Percentiles rank a stretch among this genome's conserved stretches.
phyloP scores from a whole-genome alignment of 129 eudicot genomes.

The Arctium lappa region DNA sequence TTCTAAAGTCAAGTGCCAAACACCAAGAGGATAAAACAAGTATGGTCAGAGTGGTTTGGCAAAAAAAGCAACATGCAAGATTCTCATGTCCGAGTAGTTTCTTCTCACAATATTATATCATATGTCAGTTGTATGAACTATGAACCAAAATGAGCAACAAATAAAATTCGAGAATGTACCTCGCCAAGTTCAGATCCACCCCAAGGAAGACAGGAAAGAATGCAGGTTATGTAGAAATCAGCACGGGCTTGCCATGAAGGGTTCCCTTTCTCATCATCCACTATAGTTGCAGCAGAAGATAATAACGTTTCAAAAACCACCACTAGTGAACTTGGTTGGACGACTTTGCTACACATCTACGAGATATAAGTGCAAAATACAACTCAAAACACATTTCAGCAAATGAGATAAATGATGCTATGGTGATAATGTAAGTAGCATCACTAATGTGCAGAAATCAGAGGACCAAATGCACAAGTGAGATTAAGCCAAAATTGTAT shows the following conservation, averaged over 20 bases:
- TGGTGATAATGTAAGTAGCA: not conserved
- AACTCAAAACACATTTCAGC: not conserved
- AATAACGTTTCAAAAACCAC: conserved; percentile 79
- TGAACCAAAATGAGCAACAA: not conserved
- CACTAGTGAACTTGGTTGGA: conserved; percentile 76
- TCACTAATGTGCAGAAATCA: not conserved
- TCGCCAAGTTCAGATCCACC: conserved; percentile 95
- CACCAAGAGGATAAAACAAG: too few relatives aligned
- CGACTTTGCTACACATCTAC: conserved; percentile 98
- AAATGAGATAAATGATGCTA: not conserved
- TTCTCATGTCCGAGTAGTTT: too few relatives aligned
- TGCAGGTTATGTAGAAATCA: conserved; percentile 89
- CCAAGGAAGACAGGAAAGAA: conserved; percentile 97
- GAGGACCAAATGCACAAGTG: not conserved
- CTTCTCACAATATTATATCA: not conserved
- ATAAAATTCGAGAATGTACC: conserved; percentile 32
- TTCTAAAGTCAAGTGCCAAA: too few relatives aligned
- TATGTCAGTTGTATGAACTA: not conserved
- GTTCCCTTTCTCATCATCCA: conserved; percentile 97
- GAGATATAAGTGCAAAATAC: conserved; percentile 5
- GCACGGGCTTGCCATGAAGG: conserved; percentile 99
- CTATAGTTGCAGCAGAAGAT: conserved; percentile 93
- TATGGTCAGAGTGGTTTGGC: too few relatives aligned
- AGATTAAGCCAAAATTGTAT: not conserved
- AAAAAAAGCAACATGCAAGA: too few relatives aligned